Evolutionary conservation across 148 eudicot genomes (phyloP), one percentile per base, ranked within the genome.

Genomic region (Fagopyrum esculentum): DNA sequence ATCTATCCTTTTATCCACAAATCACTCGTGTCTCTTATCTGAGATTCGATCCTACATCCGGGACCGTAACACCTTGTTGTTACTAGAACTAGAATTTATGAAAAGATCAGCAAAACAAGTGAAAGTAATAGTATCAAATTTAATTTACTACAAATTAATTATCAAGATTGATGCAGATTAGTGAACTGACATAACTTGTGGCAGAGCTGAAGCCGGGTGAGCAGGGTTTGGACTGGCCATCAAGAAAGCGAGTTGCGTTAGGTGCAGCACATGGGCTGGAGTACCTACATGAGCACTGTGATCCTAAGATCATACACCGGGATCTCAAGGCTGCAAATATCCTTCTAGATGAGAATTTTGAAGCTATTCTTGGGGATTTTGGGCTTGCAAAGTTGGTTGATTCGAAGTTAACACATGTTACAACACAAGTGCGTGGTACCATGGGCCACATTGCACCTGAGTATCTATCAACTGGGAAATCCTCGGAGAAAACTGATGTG

Each of bases 401-500:
- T 78, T 81, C 90, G 26, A 84, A 84, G 69, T 44, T 87, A 71
- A 94, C 98, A 6, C 96, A 91, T 77, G 84, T 92, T 54, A 95
- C 98, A 0, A 95, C 98, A 74, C 93, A 90, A 82, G 92, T 95
- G 71, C 93, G 98, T 71, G 98, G 98, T 71, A 95, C 97, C 1
- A 92, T 95, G 97, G 98, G 97, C 71, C 97, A 95, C 81, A 95
- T 95, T 75, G 98, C 98, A 13, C 98, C 97, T 0, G 97, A 95
- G 77, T 95, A 95, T 78, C 77, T 95, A 78, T 87, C 97, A 49
- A 95, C 96, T 0, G 98, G 98, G 47, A 92, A 92, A 83, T 92
- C 98, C 22, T 95, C 98, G 2, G 97, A 95, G 69, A 95, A 92
- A 82, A 92, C 98, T 0, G 98, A 95, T 74, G 97, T 94, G 40